Evolutionary conservation across 805 yeast species (phyloP).

Genomic region (Lipomyces yamadae): DNA sequence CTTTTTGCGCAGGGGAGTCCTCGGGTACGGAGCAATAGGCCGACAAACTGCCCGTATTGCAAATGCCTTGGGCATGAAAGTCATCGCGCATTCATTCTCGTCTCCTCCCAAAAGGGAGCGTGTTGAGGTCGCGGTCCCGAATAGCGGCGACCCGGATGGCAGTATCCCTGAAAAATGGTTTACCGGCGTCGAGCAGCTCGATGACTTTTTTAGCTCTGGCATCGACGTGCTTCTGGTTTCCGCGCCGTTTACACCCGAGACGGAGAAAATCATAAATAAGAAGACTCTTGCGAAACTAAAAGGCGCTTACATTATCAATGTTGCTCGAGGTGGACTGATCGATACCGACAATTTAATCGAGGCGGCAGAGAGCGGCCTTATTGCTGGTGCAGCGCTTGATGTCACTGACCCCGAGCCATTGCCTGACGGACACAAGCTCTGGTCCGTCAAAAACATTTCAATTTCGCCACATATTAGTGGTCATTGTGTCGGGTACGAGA

Average conservation of each 20-base stretch:
- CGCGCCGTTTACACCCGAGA: constrained; percentile 66
- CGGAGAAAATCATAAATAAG: constrained; percentile 58
- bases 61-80: constrained; percentile 61
- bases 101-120: constrained; percentile 35
- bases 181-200: constrained; percentile 52
- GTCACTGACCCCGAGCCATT: constrained; percentile 69
- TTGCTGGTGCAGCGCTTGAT: constrained; percentile 71
- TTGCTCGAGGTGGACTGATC: constrained; percentile 47
- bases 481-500: constrained; percentile 27
- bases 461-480: constrained; percentile 38
- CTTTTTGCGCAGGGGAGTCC: constrained; percentile 55
- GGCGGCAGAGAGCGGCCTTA: constrained; percentile 56
- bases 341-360: constrained; percentile 56
- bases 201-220: constrained; percentile 51
- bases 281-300: constrained; percentile 54
- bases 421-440: constrained; percentile 36
- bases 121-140: constrained; percentile 54
- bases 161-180: constrained; percentile 52
- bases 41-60: constrained; percentile 63
- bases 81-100: constrained; percentile 45
- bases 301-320: constrained; percentile 67
- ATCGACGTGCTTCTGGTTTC: constrained; percentile 65
- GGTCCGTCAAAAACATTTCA: constrained; percentile 35
- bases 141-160: constrained; percentile 50
- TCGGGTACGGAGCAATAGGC: constrained; percentile 80